Conservation (phyloP, 2,329 filamentous ascomycete genomes). For the Penicillium aurantiogriseum region DNA sequence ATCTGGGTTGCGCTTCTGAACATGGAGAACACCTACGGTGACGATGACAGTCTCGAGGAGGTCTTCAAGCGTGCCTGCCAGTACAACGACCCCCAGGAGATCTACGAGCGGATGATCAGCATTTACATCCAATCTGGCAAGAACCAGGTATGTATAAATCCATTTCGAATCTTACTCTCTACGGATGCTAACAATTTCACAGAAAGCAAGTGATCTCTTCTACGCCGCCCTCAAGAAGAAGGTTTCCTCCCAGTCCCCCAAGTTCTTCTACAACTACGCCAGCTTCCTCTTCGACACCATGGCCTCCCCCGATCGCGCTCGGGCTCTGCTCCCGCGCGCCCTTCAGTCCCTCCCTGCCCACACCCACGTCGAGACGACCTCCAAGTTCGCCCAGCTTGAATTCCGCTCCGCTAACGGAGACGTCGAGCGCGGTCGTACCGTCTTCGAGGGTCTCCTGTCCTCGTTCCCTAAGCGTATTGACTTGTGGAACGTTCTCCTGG, state of each 20-base stretch:
- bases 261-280: slow-evolving; percentile 92
- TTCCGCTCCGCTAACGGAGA: slow-evolving; percentile 82
- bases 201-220: slow-evolving; percentile 89
- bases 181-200: slow-evolving; percentile 29
- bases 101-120: slow-evolving; percentile 84
- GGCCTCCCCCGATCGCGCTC: slow-evolving; percentile 68
- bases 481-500: slow-evolving; percentile 87
- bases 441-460: slow-evolving; percentile 84
- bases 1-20: slow-evolving; percentile 95
- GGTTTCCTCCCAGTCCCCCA: slow-evolving; percentile 68
- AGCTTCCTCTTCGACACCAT: slow-evolving; percentile 80
- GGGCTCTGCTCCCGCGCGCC: slow-evolving; percentile 76
- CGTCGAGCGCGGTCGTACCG: slow-evolving; percentile 85
- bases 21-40: slow-evolving; percentile 86
- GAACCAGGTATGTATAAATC: slow-evolving; percentile 63
- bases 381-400: slow-evolving; percentile 87
- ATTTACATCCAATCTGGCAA: slow-evolving; percentile 94
- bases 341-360: slow-evolving; percentile 74
- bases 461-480: slow-evolving; percentile 87
- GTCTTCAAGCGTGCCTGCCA: slow-evolving; percentile 90
- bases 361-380: slow-evolving; percentile 71
- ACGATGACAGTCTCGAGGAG: slow-evolving; percentile 75
- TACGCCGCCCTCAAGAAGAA: slow-evolving; percentile 87
- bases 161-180: neutral
- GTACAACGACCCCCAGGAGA: slow-evolving; percentile 87